Base-by-base conservation (phyloP, 1,284 basidiomycete species). In the Malassezia caprae region DNA sequence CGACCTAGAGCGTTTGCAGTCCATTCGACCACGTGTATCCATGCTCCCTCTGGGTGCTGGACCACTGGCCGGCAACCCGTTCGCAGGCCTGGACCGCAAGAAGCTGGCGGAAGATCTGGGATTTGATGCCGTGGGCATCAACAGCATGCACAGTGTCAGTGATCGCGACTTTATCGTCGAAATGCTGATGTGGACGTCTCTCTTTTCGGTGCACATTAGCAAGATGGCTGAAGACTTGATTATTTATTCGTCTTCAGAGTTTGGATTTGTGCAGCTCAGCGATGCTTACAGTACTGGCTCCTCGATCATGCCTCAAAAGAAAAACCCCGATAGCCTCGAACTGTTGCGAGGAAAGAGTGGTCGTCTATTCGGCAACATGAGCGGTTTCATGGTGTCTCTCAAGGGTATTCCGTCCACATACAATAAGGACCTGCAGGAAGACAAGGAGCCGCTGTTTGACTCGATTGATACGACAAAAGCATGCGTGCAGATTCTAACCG, bases 261-360 rank as follows among this genome's bases (percentile, higher is more conserved):
- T 96, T 74, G 90, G 90, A 11, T 98, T 96, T 75, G 81, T 96
- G 59, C 84, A 85, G 34, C 78, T 96, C 65, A 91, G 87, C 72
- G 93, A 98, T 77, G 93, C 93, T 3, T 98, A 96, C 77, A 89
- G 89, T 75, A 98, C 93, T 31, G 93, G 93, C 11, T 96, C 91
- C 37, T 96, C 90, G 62, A 96, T 98, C 75, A 98, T 98, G 93
- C 93, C 93, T 1, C 93, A 98, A 75, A 96, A 98, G 80, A 96
- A 98, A 79, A 98, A 98, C 76, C 90, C 94, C 17, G 93, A 96
- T 76, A 94, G 90, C 27, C 78, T 94, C 44, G 94, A 98, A 76
- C 80, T 98, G 24, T 80, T 98, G 53, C 84, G 93, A 58, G 93
- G 93, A 63, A 98, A 98, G 78, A 84, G 86, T 24, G 93, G 94